Conservation (phyloP, 2,329 filamentous ascomycete species). For the Sporothrix brunneoviolacea region DNA sequence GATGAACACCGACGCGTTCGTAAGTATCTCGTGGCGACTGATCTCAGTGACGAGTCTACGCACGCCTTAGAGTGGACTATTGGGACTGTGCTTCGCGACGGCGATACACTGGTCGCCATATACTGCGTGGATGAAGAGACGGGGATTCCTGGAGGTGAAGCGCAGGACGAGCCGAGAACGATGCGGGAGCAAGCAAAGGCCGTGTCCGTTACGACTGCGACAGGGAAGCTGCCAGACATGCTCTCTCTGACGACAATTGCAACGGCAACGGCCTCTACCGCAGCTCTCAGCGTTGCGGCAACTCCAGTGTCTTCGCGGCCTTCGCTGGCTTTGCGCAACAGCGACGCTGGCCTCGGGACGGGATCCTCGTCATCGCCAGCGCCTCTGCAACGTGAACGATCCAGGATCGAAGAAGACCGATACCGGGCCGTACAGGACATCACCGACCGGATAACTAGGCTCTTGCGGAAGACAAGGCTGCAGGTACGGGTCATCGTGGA, state of each 20-base stretch:
- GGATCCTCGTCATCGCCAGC: slow-evolving; percentile 22
- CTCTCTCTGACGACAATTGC: slow-evolving; percentile 13
- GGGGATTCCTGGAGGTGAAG: slow-evolving; percentile 42
- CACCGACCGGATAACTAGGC: slow-evolving; percentile 73
- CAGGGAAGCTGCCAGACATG: slow-evolving; percentile 26
- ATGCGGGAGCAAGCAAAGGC: slow-evolving; percentile 70
- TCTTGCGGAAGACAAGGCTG: slow-evolving; percentile 82
- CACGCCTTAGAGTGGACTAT: slow-evolving; percentile 98
- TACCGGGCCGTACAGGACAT: slow-evolving; percentile 76
- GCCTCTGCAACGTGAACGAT: slow-evolving; percentile 43
- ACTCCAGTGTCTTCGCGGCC: slow-evolving; percentile 27
- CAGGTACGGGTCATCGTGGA: slow-evolving; percentile 93
- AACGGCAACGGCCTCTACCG: slow-evolving; percentile 8
- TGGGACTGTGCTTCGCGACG: slow-evolving; percentile 86
- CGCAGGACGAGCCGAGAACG: slow-evolving; percentile 59
- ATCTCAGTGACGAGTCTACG: slow-evolving; percentile 87
- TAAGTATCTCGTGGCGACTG: slow-evolving; percentile 92
- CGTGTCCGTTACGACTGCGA: slow-evolving; percentile 55
- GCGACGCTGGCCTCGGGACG: slow-evolving; percentile 26
- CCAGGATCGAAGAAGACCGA: slow-evolving; percentile 69
- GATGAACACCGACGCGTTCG: slow-evolving; percentile 72
- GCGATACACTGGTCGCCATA: slow-evolving; percentile 87
- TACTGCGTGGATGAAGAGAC: slow-evolving; percentile 90
- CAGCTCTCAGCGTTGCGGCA: slow-evolving; percentile 20
- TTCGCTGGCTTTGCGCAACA: slow-evolving; percentile 32